Evolutionary conservation across 176 grass and related monocot genomes (phyloP).

Genomic region (Puya raimondii): DNA sequence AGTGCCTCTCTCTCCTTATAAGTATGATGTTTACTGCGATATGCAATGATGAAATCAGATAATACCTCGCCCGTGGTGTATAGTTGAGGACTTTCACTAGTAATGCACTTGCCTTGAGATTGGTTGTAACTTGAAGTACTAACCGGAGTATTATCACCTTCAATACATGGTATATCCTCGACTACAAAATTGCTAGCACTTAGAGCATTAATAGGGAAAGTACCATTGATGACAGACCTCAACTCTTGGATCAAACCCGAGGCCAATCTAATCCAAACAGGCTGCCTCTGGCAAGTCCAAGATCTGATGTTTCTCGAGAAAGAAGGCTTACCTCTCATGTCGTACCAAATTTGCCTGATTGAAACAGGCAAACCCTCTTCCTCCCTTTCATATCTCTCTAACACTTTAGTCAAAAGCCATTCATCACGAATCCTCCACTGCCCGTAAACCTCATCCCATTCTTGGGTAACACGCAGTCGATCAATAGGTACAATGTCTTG

Average conservation of each 20-base stretch:
- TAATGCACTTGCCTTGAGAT: too few species aligned
- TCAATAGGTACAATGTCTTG: constrained; percentile 32
- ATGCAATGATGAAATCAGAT: constrained; percentile 38
- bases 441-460: constrained; percentile 63
- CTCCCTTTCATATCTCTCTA: constrained; percentile 36
- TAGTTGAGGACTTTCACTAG: background rate
- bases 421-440: constrained; percentile 51
- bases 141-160: too few species aligned
- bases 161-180: background rate
- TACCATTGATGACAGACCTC: constrained; percentile 28
- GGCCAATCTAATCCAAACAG: constrained; percentile 35
- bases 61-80: background rate
- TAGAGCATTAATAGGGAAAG: constrained; percentile 12
- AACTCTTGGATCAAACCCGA: constrained; percentile 32
- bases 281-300: constrained; percentile 40
- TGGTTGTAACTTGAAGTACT: too few species aligned
- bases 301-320: constrained; percentile 28
- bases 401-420: constrained; percentile 57
- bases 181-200: constrained; percentile 2
- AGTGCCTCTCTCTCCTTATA: constrained; percentile 8
- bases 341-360: constrained; percentile 59
- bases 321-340: constrained; percentile 31
- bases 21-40: constrained; percentile 2
- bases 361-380: constrained; percentile 39
- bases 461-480: constrained; percentile 40